A percentile compares a stretch with the other conserved stretches of the same genome.
Conservation (phyloP, 2,329 filamentous ascomycete genomes). For the Penicillium griseofulvum region DNA sequence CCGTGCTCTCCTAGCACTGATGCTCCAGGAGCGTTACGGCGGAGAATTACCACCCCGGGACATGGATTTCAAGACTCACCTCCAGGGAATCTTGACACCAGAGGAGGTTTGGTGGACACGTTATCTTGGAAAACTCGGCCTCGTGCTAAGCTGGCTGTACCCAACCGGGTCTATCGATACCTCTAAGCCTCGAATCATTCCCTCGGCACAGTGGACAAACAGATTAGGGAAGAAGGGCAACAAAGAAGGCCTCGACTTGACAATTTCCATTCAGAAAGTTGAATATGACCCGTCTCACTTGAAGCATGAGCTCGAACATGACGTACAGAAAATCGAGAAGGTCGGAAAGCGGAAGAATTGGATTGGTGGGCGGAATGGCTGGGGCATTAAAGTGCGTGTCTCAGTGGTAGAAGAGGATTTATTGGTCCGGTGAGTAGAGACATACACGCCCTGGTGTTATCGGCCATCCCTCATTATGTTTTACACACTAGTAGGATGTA, state of each 20-base stretch:
- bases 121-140: slow-evolving; percentile 33
- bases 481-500: background rate
- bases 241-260: slow-evolving; percentile 29
- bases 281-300: slow-evolving; percentile 25
- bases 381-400: slow-evolving; percentile 27
- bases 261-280: slow-evolving; percentile 25
- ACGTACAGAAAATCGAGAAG: slow-evolving; percentile 31
- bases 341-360: slow-evolving; percentile 40
- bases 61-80: slow-evolving; percentile 25
- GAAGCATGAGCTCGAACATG: slow-evolving; percentile 23
- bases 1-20: slow-evolving; percentile 34
- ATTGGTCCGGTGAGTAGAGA: background rate
- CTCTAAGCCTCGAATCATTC: slow-evolving; percentile 26
- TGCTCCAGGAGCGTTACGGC: slow-evolving; percentile 35
- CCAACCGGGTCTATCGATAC: slow-evolving; percentile 29
- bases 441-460: background rate
- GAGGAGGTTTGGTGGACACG: slow-evolving; percentile 39
- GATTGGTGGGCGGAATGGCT: slow-evolving; percentile 32
- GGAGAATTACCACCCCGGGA: slow-evolving; percentile 36
- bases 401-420: slow-evolving; percentile 20
- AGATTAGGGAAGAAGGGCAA: slow-evolving; percentile 34
- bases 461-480: background rate
- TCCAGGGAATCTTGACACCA: slow-evolving; percentile 28
- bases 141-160: slow-evolving; percentile 31
- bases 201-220: slow-evolving; percentile 28